Conservation (phyloP, 208 protist species). For the Leishmania guyanensis region DNA sequence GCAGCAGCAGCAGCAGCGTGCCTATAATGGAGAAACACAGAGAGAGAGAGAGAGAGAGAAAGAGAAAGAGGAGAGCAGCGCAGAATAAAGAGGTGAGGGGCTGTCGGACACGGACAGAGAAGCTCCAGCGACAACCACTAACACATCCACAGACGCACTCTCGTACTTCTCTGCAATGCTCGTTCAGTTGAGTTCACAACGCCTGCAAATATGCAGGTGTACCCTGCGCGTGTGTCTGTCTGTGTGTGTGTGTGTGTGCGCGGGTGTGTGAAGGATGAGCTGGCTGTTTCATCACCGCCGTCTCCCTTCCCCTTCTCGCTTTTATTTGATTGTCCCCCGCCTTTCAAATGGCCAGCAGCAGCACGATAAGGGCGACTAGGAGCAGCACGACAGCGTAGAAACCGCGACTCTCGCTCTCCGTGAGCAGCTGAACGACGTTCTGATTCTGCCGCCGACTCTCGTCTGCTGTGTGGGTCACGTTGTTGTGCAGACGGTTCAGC, state of each 20-base stretch:
- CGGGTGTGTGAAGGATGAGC: background rate
- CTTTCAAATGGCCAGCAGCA: slow-evolving; percentile 63
- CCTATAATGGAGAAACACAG: background rate
- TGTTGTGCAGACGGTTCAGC: slow-evolving; percentile 65
- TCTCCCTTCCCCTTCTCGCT: background rate
- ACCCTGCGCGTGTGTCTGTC: background rate
- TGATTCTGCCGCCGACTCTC: slow-evolving; percentile 80
- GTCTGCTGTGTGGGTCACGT: slow-evolving; percentile 60
- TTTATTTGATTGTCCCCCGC: background rate
- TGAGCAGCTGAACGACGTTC: slow-evolving; percentile 69
- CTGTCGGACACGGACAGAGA: background rate
- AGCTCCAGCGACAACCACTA: background rate
- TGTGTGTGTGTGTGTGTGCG: background rate
- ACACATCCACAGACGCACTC: background rate
- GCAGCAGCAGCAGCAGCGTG: background rate
- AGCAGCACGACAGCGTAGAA: slow-evolving; percentile 43
- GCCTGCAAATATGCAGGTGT: background rate
- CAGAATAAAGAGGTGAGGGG: background rate
- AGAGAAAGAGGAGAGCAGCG: background rate
- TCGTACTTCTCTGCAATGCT: background rate
- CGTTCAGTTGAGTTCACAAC: background rate
- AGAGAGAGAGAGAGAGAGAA: background rate
- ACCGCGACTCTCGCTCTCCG: slow-evolving; percentile 68
- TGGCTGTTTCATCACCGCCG: background rate
- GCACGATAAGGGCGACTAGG: slow-evolving; percentile 8